These are phyloP conservation scores for Zostera marina DNA, from an alignment of 116 monocot species.

Conservation along the genomic window DNA sequence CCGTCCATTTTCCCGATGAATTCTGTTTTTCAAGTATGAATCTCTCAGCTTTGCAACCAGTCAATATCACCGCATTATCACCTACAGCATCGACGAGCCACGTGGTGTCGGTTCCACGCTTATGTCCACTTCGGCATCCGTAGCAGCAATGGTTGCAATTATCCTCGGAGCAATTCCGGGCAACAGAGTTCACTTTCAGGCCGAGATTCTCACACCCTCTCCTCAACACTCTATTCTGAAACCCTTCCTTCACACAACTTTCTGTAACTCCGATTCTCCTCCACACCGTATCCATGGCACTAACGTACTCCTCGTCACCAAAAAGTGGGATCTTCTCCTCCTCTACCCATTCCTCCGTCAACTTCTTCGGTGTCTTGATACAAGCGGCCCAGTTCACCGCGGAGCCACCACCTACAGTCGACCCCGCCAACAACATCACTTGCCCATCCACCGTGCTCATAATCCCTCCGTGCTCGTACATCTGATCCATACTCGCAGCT, in stretches of 20 bases:
- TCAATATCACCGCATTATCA: conserved; percentile 53
- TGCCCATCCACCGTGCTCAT: conserved; percentile 34
- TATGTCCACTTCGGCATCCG: conserved; percentile 60
- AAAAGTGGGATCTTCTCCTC: conserved; percentile 36
- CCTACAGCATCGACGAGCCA: conserved; percentile 86
- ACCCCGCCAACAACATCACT: conserved; percentile 54
- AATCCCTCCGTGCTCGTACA: conserved; percentile 60
- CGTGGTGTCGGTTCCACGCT: conserved; percentile 76
- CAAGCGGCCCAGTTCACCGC: conserved; percentile 89
- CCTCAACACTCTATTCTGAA: conserved; percentile 69
- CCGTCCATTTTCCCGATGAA: conserved; percentile 3
- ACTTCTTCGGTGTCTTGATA: conserved; percentile 48
- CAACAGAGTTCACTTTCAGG: conserved; percentile 33
- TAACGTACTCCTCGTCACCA: conserved; percentile 17
- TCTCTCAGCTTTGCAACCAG: conserved; percentile 65
- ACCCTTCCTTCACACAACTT: conserved; percentile 45
- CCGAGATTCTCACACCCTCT: conserved; percentile 70
- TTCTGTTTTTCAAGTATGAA: conserved; percentile 24
- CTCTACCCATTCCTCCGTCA: conserved; percentile 54
- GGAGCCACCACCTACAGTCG: conserved; percentile 78
- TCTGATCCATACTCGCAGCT: conserved; percentile 38
- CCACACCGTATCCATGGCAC: conserved; percentile 66
- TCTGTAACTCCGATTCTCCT: conserved; percentile 61
- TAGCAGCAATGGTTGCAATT: conserved; percentile 60
- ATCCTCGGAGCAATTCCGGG: conserved; percentile 40